A percentile compares a stretch with the other conserved stretches of the same genome.
Conservation (phyloP, 352 stramenopile genomes). For the Pythium rhizo-oryzae region DNA sequence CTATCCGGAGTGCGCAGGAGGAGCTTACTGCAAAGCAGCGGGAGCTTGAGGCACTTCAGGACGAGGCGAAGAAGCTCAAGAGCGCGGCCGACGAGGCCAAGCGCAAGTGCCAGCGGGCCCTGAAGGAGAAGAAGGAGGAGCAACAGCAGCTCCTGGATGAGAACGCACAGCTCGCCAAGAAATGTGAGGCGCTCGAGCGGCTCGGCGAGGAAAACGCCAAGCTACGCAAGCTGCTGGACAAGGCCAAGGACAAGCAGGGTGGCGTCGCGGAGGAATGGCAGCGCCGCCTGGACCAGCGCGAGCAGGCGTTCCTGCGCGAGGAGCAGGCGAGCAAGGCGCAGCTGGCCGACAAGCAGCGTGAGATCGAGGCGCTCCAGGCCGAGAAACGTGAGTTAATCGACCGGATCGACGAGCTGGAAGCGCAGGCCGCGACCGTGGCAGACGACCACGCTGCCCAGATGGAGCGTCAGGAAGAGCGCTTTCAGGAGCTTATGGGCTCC, state of each 20-base stretch:
- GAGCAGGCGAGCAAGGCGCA: conserved; percentile 49
- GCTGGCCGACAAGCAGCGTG: conserved; percentile 30
- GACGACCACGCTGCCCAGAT: conserved; percentile 9
- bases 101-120: conserved; percentile 24
- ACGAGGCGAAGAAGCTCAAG: conserved; percentile 37
- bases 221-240: conserved; percentile 54
- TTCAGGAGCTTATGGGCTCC: conserved; percentile 30
- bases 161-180: conserved; percentile 42
- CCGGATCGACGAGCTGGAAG: conserved; percentile 8
- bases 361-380: conserved; percentile 32
- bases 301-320: conserved; percentile 58
- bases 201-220: conserved; percentile 54
- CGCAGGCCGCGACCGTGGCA: conserved; percentile 24
- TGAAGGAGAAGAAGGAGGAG: conserved; percentile 61
- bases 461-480: conserved; percentile 31
- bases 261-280: conserved; percentile 40
- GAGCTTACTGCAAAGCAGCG: conserved; percentile 20
- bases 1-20: conserved; percentile 9
- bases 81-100: conserved; percentile 27
- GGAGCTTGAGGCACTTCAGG: conserved; percentile 33
- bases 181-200: conserved; percentile 34
- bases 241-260: conserved; percentile 46
- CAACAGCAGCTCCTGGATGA: conserved; percentile 50
- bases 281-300: conserved; percentile 39
- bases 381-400: conserved; percentile 32